Conservation (phyloP, 345 rosid genomes). For the Eutrema japonicum region DNA sequence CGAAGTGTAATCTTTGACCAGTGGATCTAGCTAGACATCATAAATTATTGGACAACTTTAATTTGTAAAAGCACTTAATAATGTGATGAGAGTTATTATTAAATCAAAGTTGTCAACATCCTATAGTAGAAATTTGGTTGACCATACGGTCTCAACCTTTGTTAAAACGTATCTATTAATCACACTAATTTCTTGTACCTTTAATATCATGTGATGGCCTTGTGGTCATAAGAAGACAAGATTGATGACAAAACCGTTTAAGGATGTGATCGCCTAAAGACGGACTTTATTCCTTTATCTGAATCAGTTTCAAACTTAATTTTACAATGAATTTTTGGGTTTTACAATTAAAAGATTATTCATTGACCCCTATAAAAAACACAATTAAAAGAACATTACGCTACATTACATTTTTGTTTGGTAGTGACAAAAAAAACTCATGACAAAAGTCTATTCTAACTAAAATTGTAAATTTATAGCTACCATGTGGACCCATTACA, state of each 20-base stretch:
- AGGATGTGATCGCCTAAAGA: conserved; percentile 20
- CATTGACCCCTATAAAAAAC: no score
- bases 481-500: no score
- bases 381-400: background rate
- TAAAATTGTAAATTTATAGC: no score
- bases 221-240: conserved; percentile 42
- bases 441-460: background rate
- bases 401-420: background rate
- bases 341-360: background rate
- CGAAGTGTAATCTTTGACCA: background rate
- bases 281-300: conserved; percentile 1
- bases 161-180: conserved; percentile 27
- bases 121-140: conserved; percentile 29
- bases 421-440: background rate
- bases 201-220: conserved; percentile 6
- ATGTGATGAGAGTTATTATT: background rate
- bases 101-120: conserved; percentile 31
- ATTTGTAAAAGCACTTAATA: background rate
- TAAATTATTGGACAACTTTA: conserved; percentile 8
- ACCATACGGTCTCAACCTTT: conserved; percentile 27
- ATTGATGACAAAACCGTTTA: conserved; percentile 27
- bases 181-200: conserved; percentile 28
- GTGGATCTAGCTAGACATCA: conserved; percentile 10
- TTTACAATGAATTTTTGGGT: conserved; percentile 1
- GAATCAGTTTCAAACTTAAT: conserved; percentile 18